Base-by-base conservation (phyloP, 495 filamentous ascomycete genomes). In the Aspergillus diversus region DNA sequence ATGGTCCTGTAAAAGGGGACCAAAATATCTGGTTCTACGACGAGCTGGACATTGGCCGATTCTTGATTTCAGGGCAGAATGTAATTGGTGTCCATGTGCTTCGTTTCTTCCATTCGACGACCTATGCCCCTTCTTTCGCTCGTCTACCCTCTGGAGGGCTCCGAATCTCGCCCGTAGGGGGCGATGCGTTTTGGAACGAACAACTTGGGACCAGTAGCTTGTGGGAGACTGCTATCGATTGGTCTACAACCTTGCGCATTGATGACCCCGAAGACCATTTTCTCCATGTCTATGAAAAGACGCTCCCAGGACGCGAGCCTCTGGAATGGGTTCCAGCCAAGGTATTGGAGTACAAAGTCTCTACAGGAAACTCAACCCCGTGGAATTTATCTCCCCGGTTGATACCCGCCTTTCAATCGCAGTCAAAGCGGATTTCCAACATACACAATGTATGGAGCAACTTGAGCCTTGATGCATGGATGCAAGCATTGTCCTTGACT, bases 11-110 rank as follows among this genome's bases (percentile, higher is more conserved):
- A 5, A 53, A 53, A 15, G 50, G 50, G 1, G 50, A 53, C 7
- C 50, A 6, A 12, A 33, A 33, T 11, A 0, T 53, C 1, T 53
- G 50, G 50, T 53, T 53, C 21, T 53, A 53, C 50, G 50, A 53
- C 21, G 16, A 27, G 50, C 21, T 53, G 6, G 50, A 53, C 7
- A 53, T 53, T 11, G 50, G 17, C 5, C 17, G 21, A 15, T 53
- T 8, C 21, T 4, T 53, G 5, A 33, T 7, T 4, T 7, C 21
- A 4, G 50, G 50, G 0, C 7, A 53, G 2, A 53, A 53, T 5
- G 1, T 32, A 4, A 8, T 53, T 9, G 16, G 17, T 1, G 50
- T 53, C 7, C 12, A 32, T 2, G 50, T 53, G 2, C 50, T 53
- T 7, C 50, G 50, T 12, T 53, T 53, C 50, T 53, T 53, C 8